Conservation (phyloP, 352 stramenopile species). For the Globisporangium acanthophoron region DNA sequence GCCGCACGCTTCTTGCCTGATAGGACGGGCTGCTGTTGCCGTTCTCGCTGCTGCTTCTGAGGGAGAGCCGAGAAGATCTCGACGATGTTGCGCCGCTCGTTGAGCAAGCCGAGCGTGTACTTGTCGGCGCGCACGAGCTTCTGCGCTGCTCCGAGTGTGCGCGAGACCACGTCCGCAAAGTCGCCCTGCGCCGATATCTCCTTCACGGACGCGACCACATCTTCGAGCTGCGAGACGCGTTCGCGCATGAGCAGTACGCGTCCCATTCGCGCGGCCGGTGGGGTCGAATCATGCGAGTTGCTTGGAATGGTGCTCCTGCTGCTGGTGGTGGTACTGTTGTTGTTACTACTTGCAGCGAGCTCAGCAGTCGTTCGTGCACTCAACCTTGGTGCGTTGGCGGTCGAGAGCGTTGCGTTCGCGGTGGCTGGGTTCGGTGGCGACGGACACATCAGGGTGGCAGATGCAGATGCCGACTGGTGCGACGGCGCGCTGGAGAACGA, state of each 20-base stretch:
- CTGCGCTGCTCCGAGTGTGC: conserved; percentile 38
- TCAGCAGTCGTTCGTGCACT: neutral
- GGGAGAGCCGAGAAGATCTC: conserved; percentile 40
- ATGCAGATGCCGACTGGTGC: neutral
- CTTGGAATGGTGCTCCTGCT: neutral
- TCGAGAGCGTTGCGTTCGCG: neutral
- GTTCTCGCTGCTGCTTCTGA: neutral
- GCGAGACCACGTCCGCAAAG: conserved; percentile 49
- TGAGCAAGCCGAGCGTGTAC: conserved; percentile 56
- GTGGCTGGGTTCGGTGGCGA: neutral
- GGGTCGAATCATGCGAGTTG: neutral
- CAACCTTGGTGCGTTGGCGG: conserved; percentile 1
- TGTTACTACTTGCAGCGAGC: neutral
- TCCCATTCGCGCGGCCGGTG: conserved; percentile 2
- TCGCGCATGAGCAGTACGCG: conserved; percentile 31
- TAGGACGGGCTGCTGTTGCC: neutral
- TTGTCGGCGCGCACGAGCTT: conserved; percentile 59
- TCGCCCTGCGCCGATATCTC: conserved; percentile 56
- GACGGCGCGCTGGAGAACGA: conserved; percentile 12
- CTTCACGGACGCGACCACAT: conserved; percentile 47
- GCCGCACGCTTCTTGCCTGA: conserved; percentile 11
- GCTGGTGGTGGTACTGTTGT: neutral
- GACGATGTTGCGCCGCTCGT: conserved; percentile 52
- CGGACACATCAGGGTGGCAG: neutral
- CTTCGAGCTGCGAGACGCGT: conserved; percentile 49